Evolutionary conservation across 441 rosid genomes (phyloP).

Genomic region (Populus trichocarpa): DNA sequence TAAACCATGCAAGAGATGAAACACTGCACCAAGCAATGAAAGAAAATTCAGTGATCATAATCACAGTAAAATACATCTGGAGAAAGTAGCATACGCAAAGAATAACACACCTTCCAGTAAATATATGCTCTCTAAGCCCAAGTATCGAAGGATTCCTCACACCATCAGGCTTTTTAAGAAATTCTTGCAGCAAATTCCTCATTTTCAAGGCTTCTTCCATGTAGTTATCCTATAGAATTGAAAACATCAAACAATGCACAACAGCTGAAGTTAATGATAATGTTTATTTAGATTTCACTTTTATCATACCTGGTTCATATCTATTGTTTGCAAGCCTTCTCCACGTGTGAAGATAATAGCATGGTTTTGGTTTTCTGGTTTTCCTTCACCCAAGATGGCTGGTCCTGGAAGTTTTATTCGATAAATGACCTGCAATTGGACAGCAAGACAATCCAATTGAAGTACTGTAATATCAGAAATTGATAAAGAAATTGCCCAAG

Average conservation of each 20-base stretch:
- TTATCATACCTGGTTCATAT: constrained; percentile 88
- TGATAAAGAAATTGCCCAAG: too few species aligned
- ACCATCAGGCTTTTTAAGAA: constrained; percentile 93
- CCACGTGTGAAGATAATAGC: constrained; percentile 99
- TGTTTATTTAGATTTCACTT: neutral
- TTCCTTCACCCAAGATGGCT: constrained; percentile 98
- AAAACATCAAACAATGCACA: constrained; percentile 10
- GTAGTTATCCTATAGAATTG: constrained; percentile 77
- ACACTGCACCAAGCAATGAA: constrained; percentile 60
- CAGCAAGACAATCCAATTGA: neutral
- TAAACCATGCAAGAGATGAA: constrained; percentile 99
- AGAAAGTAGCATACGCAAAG: constrained; percentile 10
- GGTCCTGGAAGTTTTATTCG: constrained; percentile 96
- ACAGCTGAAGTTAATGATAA: constrained; percentile 11
- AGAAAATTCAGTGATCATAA: constrained; percentile 11
- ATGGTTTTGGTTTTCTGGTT: constrained; percentile 99
- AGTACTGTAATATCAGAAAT: neutral
- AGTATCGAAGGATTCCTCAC: constrained; percentile 90
- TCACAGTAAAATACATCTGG: neutral
- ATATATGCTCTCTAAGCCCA: constrained; percentile 99
- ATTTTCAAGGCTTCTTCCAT: constrained; percentile 99
- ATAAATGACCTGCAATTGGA: constrained; percentile 69
- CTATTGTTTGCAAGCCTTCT: constrained; percentile 99
- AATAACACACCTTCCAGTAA: constrained; percentile 78
- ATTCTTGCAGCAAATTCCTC: constrained; percentile 97